Conservation (phyloP, 1,139 yeast genomes). For the Petasospora fabianii region DNA sequence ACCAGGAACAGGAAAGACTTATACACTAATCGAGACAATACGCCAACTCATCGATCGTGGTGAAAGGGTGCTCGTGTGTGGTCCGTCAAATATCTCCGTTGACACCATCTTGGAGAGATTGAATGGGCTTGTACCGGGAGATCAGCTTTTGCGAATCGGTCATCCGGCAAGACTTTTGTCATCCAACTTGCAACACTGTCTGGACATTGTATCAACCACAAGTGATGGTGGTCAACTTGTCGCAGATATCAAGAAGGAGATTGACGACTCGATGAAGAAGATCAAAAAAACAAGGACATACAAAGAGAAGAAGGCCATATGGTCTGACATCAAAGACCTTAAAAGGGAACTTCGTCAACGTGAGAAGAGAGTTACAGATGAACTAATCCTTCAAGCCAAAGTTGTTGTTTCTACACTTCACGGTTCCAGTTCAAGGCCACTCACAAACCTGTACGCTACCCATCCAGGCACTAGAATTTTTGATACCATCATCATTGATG, state of each 20-base stretch:
- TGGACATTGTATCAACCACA: conserved; percentile 67
- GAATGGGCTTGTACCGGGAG: conserved; percentile 40
- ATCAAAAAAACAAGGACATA: conserved; percentile 65
- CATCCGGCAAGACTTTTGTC: conserved; percentile 86
- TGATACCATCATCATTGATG: conserved; percentile 86
- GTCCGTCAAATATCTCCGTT: conserved; percentile 93
- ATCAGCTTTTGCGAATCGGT: conserved; percentile 72
- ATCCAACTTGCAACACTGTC: conserved; percentile 62
- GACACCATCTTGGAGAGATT: conserved; percentile 86
- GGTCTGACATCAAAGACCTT: conserved; percentile 64
- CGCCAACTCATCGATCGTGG: conserved; percentile 57
- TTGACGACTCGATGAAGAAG: conserved; percentile 53
- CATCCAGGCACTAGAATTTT: conserved; percentile 39
- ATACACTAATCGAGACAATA: conserved; percentile 80
- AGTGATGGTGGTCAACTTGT: conserved; percentile 62
- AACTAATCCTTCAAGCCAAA: conserved; percentile 55
- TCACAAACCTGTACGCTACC: conserved; percentile 41
- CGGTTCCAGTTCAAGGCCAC: conserved; percentile 76
- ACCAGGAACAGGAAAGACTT: conserved; percentile 82
- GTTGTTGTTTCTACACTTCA: conserved; percentile 84
- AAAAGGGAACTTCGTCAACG: conserved; percentile 66
- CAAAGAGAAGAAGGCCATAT: conserved; percentile 61
- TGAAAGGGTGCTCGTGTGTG: conserved; percentile 81
- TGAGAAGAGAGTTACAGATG: conserved; percentile 60
- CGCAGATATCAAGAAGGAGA: conserved; percentile 67